A percentile compares a stretch with the other conserved stretches of the same genome.
phyloP scores from a whole-genome alignment of 164 flowering plant genomes.

The Berberis thunbergii region DNA sequence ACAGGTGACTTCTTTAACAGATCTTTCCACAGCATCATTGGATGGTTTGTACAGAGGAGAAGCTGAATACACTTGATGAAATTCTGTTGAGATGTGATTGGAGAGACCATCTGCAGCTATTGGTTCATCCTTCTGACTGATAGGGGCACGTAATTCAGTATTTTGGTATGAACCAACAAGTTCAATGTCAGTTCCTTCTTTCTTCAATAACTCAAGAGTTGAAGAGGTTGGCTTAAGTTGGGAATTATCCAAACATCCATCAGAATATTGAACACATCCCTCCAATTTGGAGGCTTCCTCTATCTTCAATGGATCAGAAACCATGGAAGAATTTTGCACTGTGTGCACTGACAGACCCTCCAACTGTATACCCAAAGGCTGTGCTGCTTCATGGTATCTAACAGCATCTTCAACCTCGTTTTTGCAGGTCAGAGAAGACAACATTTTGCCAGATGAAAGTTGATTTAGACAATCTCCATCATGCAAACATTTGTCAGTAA shows the following conservation, averaged over 20 bases:
- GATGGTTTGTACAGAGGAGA: constrained; percentile 15
- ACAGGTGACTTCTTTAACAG: constrained; percentile 25
- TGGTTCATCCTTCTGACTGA: constrained; percentile 10
- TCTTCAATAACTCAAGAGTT: neutral
- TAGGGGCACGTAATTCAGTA: constrained; percentile 4
- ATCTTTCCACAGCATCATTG: constrained; percentile 10
- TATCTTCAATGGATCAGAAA: constrained; percentile 4
- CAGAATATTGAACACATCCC: neutral
- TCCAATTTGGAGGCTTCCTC: constrained; percentile 3
- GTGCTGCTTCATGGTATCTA: constrained; percentile 4
- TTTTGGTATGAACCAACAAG: too few species aligned
- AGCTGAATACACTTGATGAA: constrained; percentile 9
- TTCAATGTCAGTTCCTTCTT: neutral
- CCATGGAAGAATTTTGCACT: neutral
- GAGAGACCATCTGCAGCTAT: constrained; percentile 1
- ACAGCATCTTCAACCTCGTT: neutral
- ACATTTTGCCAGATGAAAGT: constrained; percentile 1
- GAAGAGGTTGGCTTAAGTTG: neutral
- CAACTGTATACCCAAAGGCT: constrained; percentile 5
- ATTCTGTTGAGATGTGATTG: constrained; percentile 4
- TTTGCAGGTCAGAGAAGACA: constrained; percentile 4
- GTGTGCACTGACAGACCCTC: neutral
- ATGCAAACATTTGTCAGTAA: neutral
- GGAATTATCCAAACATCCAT: too few species aligned
- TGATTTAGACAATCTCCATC: constrained; percentile 4